These are phyloP conservation scores for Metschnikowia continentalis DNA, from an alignment of 805 yeast species.

Conservation along the genomic window DNA sequence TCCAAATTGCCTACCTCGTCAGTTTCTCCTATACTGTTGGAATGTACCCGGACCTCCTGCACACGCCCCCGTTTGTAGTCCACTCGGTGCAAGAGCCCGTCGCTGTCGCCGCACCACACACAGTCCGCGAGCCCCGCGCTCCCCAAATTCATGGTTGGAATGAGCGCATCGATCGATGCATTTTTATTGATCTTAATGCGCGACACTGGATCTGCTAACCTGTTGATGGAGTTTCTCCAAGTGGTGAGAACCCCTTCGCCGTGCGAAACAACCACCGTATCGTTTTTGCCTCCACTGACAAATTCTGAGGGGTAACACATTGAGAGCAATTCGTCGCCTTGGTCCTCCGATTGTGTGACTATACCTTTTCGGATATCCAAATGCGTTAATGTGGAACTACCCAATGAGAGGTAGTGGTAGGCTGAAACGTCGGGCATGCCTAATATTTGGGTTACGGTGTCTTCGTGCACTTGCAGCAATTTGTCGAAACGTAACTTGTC, in stretches of 20 bases:
- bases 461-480: slow-evolving; percentile 62
- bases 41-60: slow-evolving; percentile 63
- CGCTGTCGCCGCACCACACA: slow-evolving; percentile 77
- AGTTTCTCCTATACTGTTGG: slow-evolving; percentile 36
- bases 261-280: slow-evolving; percentile 74
- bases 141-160: slow-evolving; percentile 52
- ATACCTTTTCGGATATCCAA: slow-evolving; percentile 75
- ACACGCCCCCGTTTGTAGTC: slow-evolving; percentile 62
- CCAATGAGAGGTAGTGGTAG: slow-evolving; percentile 74
- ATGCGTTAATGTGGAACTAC: slow-evolving; percentile 75
- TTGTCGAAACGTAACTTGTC: slow-evolving; percentile 36
- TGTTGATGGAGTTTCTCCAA: slow-evolving; percentile 74
- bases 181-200: slow-evolving; percentile 65
- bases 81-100: slow-evolving; percentile 67
- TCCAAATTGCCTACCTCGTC: slow-evolving; percentile 81
- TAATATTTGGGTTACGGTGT: slow-evolving; percentile 70
- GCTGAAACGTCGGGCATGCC: slow-evolving; percentile 67
- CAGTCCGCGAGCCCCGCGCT: slow-evolving; percentile 43
- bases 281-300: slow-evolving; percentile 46
- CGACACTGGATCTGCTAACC: slow-evolving; percentile 70
- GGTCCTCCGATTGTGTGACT: slow-evolving; percentile 71
- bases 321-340: slow-evolving; percentile 86
- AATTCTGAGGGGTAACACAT: slow-evolving; percentile 62
- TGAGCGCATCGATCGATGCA: slow-evolving; percentile 69
- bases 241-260: slow-evolving; percentile 85